Percentiles rank a stretch among this genome's conserved stretches.
Conservation (phyloP, 2,329 filamentous ascomycete genomes). For the Sclerotinia minor region DNA sequence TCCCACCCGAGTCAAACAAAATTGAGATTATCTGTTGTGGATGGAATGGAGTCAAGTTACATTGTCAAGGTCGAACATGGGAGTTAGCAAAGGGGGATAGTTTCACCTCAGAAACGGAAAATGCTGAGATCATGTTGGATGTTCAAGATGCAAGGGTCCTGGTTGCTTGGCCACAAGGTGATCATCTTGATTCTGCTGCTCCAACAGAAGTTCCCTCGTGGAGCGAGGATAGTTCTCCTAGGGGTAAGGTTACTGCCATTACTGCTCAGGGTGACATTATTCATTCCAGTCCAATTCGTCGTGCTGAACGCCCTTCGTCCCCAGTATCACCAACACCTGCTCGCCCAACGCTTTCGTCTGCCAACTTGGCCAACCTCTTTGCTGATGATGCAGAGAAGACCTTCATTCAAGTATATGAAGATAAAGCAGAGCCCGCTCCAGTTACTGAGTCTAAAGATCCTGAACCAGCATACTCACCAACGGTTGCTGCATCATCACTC, state of each 20-base stretch:
- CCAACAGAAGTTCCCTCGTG: constrained; percentile 60
- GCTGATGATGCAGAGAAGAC: constrained; percentile 48
- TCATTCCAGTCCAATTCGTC: constrained; percentile 61
- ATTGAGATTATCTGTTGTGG: constrained; percentile 89
- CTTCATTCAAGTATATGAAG: constrained; percentile 72
- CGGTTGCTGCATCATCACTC: constrained; percentile 37
- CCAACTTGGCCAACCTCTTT: constrained; percentile 36
- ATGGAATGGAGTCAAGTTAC: constrained; percentile 93
- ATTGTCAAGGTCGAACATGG: constrained; percentile 85
- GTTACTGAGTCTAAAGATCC: constrained; percentile 25
- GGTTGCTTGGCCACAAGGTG: constrained; percentile 77
- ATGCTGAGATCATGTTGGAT: constrained; percentile 89
- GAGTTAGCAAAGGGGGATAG: constrained; percentile 84
- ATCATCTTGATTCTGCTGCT: constrained; percentile 46
- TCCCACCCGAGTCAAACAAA: constrained; percentile 68
- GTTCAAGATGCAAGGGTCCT: constrained; percentile 90
- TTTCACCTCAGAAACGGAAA: constrained; percentile 86
- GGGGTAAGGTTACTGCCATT: constrained; percentile 49
- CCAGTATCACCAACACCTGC: constrained; percentile 71
- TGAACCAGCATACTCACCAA: constrained; percentile 35
- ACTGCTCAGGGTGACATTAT: constrained; percentile 46
- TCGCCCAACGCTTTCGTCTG: constrained; percentile 30
- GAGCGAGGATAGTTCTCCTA: constrained; percentile 57
- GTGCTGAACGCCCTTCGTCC: constrained; percentile 61
- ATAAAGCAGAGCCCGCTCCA: constrained; percentile 56